A percentile compares a stretch with the other conserved stretches of the same genome.
phyloP scores from a whole-genome alignment of 2,329 filamentous ascomycete species.

The Fragosphaeria purpurea region DNA sequence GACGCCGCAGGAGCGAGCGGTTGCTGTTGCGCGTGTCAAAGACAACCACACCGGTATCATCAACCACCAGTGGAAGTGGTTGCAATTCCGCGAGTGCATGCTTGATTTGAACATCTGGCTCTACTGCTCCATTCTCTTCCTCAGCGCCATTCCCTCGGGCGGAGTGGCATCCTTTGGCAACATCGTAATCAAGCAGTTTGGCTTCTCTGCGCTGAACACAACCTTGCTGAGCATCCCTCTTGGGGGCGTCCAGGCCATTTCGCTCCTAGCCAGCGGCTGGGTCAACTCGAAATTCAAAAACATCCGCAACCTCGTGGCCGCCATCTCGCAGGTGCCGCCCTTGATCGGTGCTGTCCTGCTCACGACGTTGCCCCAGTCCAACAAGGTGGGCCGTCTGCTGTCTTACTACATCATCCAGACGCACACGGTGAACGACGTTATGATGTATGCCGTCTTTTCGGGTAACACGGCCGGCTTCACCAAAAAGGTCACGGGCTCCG shows the following conservation, averaged over 20 bases:
- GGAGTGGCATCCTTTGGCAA: conserved; percentile 29
- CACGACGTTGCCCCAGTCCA: conserved; percentile 32
- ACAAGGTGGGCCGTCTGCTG: conserved; percentile 38
- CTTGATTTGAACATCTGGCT: conserved; percentile 21
- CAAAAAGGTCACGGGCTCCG: conserved; percentile 57
- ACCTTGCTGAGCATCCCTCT: conserved; percentile 53
- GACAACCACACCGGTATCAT: conserved; percentile 29
- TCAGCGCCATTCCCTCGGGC: conserved; percentile 20
- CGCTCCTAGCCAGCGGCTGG: conserved; percentile 44
- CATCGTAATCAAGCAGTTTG: conserved; percentile 46
- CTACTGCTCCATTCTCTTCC: conserved; percentile 19
- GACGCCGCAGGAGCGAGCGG: conserved; percentile 23
- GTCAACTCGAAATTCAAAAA: conserved; percentile 28
- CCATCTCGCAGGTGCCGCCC: conserved; percentile 25
- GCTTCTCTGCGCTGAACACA: conserved; percentile 43
- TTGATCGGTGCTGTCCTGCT: conserved; percentile 34
- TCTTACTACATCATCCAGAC: conserved; percentile 42
- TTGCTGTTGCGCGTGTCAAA: conserved; percentile 27
- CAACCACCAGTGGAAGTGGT: conserved; percentile 23
- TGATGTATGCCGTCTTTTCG: conserved; percentile 50
- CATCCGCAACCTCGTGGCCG: conserved; percentile 33
- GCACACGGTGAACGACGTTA: conserved; percentile 42
- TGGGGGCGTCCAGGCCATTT: conserved; percentile 48
- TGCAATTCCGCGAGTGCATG: conserved; percentile 20
- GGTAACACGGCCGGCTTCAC: conserved; percentile 60